Conservation (phyloP, 495 filamentous ascomycete genomes). For the Aspergillus nanangensis region DNA sequence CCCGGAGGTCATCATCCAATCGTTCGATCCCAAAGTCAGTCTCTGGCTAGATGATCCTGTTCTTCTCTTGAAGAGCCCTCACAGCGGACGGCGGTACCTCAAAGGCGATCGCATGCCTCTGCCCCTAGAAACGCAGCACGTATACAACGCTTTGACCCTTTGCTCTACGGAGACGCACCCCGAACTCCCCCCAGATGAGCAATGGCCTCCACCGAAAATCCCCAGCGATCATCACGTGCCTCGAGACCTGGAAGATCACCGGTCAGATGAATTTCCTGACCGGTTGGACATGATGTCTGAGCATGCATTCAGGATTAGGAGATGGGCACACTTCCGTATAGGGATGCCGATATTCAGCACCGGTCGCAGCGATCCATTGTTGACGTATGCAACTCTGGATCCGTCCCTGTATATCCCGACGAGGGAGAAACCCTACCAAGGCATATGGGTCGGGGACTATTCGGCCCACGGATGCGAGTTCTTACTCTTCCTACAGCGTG, state of each 20-base stretch:
- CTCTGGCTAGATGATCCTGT: conserved; percentile 71
- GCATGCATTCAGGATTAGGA: conserved; percentile 63
- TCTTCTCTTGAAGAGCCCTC: conserved; percentile 49
- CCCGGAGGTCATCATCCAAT: conserved; percentile 65
- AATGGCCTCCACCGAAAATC: conserved; percentile 75
- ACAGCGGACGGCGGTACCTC: conserved; percentile 18
- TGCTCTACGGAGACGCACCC: conserved; percentile 34
- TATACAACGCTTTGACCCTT: conserved; percentile 44
- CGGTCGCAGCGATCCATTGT: conserved; percentile 58
- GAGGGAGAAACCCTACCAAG: conserved; percentile 71
- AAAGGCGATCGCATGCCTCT: conserved; percentile 52
- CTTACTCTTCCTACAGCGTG: conserved; percentile 69
- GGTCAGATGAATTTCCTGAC: conserved; percentile 30
- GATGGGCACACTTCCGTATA: conserved; percentile 59
- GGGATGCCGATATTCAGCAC: conserved; percentile 27
- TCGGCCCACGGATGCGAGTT: conserved; percentile 87
- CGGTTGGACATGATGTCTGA: conserved; percentile 52
- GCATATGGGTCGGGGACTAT: conserved; percentile 92
- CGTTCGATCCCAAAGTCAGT: conserved; percentile 62
- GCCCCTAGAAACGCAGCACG: conserved; percentile 34
- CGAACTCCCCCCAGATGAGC: conserved; percentile 23
- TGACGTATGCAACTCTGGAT: conserved; percentile 74
- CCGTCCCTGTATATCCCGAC: conserved; percentile 71
- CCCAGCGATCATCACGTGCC: conserved; percentile 46
- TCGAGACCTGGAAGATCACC: conserved; percentile 24